Conservation (phyloP, 805 yeast species). For the Wickerhamomyces silvicola region DNA sequence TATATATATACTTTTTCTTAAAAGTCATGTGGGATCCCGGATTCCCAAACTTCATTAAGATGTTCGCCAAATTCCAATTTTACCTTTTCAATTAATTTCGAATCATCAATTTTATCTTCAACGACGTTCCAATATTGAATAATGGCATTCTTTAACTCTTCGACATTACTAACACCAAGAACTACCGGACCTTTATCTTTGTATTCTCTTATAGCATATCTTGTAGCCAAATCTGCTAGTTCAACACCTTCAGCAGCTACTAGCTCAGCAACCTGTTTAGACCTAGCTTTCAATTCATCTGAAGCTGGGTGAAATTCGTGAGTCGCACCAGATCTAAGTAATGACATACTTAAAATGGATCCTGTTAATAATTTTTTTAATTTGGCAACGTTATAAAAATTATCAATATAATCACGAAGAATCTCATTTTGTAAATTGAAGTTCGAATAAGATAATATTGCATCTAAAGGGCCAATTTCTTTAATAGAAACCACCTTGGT, state of each 20-base stretch:
- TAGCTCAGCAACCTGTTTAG: constrained; percentile 35
- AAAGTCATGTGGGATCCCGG: constrained; percentile 31
- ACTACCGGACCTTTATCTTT: constrained; percentile 49
- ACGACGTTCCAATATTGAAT: constrained; percentile 46
- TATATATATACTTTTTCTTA: not conserved
- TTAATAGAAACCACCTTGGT: constrained; percentile 24
- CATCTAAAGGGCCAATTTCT: constrained; percentile 61
- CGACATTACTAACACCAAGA: constrained; percentile 63
- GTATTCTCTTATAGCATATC: constrained; percentile 55
- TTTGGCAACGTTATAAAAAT: constrained; percentile 45
- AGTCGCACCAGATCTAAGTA: constrained; percentile 62
- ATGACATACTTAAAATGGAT: constrained; percentile 83
- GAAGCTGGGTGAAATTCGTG: constrained; percentile 80
- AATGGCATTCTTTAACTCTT: constrained; percentile 61
- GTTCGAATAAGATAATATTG: constrained; percentile 72
- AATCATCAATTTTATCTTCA: constrained; percentile 22
- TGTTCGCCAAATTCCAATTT: constrained; percentile 42
- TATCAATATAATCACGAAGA: constrained; percentile 40
- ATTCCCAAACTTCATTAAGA: constrained; percentile 61
- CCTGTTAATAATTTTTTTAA: constrained; percentile 66
- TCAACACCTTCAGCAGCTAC: constrained; percentile 39
- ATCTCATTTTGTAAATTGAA: constrained; percentile 72
- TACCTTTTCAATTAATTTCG: constrained; percentile 36
- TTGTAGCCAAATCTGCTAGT: constrained; percentile 74
- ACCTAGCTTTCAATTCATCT: constrained; percentile 40